phyloP scores from a whole-genome alignment of 495 filamentous ascomycete genomes.

The Pseudoneurospora amorphoporcata region DNA sequence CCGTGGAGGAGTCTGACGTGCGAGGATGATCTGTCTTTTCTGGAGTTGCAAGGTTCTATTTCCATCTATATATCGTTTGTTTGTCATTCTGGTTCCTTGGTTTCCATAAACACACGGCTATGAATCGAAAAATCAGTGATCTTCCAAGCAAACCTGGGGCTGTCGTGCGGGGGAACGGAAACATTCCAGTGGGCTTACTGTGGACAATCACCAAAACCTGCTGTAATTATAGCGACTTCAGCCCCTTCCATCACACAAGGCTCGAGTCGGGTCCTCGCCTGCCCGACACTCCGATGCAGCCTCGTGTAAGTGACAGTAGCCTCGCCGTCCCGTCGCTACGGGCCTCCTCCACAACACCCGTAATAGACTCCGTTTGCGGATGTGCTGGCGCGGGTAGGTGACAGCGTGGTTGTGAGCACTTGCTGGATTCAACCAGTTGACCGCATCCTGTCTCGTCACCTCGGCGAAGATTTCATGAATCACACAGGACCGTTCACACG shows the following conservation, averaged over 20 bases:
- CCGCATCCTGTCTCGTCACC: neutral
- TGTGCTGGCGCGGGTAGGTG: neutral
- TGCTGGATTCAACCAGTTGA: neutral
- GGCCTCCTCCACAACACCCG: neutral
- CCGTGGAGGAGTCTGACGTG: no score
- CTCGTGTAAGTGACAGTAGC: neutral
- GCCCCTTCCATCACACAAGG: neutral
- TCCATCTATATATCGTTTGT: no score
- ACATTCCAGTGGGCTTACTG: neutral
- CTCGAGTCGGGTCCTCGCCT: neutral
- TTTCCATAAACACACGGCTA: no score
- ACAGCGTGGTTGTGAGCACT: neutral
- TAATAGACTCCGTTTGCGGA: neutral
- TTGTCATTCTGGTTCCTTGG: no score
- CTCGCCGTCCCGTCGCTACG: neutral
- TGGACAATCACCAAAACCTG: neutral
- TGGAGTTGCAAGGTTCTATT: no score
- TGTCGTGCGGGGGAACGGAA: no score
- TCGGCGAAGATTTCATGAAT: neutral
- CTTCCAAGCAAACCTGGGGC: no score
- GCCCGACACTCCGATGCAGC: neutral
- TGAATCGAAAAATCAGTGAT: no score
- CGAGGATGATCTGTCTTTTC: no score
- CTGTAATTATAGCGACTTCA: neutral
- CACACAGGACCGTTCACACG: neutral